Evolutionary conservation across 2,329 filamentous ascomycete species (phyloP), one percentile per base, ranked within the genome.

Genomic region (Fonsecaea nubica): DNA sequence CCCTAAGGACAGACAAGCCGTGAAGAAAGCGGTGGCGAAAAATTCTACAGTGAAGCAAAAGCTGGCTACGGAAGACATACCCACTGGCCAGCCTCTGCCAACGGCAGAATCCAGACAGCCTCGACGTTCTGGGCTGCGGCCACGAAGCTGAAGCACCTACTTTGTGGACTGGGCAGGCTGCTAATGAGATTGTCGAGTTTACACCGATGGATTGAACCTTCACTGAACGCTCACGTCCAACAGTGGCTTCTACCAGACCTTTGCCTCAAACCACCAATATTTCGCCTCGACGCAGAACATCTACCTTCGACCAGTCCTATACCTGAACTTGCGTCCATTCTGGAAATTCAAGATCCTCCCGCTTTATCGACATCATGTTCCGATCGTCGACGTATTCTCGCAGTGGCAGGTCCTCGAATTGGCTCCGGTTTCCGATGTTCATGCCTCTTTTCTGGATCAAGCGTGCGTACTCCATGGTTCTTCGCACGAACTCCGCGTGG

Each of bases 401-500:
- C 53, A 69, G 57, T 10, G 63, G 58, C 56, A 68, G 36, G 7
- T 52, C 38, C 48, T 68, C 65, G 36, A 69, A 70, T 50, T 70
- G 69, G 52, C 66, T 66, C 18, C 69, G 30, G 32, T 66, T 52
- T 13, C 69, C 69, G 21, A 70, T 70, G 18, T 58, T 58, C 35
- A 69, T 61, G 12, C 69, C 69, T 32, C 63, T 61, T 30, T 65
- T 54, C 35, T 69, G 66, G 10, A 69, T 57, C 35, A 66, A 32
- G 25, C 69, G 40, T 12, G 69, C 69, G 63, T 62, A 70, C n/a
- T 66, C 65, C 58, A 70, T 64, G 12, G 69, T 70, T 58, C 67
- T 45, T 45, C 59, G 67, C 73, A 72, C 73, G 69, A 74, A 67
- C 69, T 68, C 55, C 35, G 63, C 33, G 3, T 66, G 59, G 33